A percentile compares a stretch with the other conserved stretches of the same genome.
Conservation (phyloP, 495 filamentous ascomycete genomes). For the Hypoxylon lienhwacheense region DNA sequence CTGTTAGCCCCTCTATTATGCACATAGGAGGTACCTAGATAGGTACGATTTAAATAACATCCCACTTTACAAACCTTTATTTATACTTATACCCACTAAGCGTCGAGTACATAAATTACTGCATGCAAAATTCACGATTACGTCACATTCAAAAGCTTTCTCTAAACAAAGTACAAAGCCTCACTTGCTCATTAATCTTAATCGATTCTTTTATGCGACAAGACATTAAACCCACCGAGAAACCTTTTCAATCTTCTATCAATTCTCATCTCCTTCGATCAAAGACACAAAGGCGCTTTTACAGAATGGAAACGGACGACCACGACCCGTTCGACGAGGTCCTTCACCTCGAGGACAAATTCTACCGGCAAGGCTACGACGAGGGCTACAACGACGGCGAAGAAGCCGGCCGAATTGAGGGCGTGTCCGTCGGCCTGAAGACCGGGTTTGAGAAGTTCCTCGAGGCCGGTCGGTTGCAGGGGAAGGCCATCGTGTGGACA, state of each 20-base stretch:
- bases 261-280: not conserved
- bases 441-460: slow-evolving; percentile 92
- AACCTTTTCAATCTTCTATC: not conserved
- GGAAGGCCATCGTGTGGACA: slow-evolving; percentile 81
- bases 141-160: no score
- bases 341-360: slow-evolving; percentile 77
- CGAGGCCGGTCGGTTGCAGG: slow-evolving; percentile 76
- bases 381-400: slow-evolving; percentile 76
- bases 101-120: no score
- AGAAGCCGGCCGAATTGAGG: slow-evolving; percentile 81
- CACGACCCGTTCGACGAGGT: slow-evolving; percentile 70
- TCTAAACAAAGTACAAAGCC: no score
- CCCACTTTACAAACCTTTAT: no score
- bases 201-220: no score
- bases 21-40: no score
- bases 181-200: no score
- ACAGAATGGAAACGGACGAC: slow-evolving; percentile 16
- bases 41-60: no score
- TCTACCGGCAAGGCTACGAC: slow-evolving; percentile 81
- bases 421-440: slow-evolving; percentile 83
- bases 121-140: no score
- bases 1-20: no score
- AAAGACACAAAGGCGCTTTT: not conserved
- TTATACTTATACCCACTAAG: no score
- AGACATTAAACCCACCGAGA: not conserved